Percentiles rank a stretch among this genome's conserved stretches.
These are phyloP conservation scores for Bruguiera parviflora DNA, from an alignment of 345 rosid genomes.

Conservation along the genomic window DNA sequence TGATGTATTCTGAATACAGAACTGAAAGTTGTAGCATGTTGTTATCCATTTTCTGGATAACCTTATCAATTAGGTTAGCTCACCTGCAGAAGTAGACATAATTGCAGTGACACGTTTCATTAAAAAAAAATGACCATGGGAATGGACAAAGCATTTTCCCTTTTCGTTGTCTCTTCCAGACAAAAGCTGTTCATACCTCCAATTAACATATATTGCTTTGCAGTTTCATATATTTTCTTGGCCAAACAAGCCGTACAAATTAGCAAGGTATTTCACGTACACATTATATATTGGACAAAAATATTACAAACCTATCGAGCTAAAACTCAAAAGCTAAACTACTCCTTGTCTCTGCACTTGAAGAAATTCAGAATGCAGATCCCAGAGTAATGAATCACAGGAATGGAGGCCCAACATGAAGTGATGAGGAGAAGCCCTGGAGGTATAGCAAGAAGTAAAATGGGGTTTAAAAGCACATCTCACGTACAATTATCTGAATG, in stretches of 20 bases:
- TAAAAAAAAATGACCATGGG: background rate
- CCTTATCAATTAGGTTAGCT: background rate
- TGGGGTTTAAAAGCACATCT: background rate
- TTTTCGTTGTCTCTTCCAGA: background rate
- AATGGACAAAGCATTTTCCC: background rate
- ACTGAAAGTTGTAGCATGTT: background rate
- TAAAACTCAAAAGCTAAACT: background rate
- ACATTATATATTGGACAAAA: background rate
- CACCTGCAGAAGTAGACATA: background rate
- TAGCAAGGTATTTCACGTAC: background rate
- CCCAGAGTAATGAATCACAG: background rate
- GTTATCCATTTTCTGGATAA: background rate
- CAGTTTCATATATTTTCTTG: background rate
- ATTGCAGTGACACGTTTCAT: background rate
- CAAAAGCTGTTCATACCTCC: background rate
- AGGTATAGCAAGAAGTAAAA: background rate
- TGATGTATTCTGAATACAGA: background rate
- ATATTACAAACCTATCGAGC: background rate
- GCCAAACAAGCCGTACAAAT: too few relatives aligned
- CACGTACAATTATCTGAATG: too few relatives aligned
- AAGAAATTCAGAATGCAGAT: background rate
- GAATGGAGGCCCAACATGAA: slow-evolving; percentile 3
- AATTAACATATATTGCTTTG: background rate
- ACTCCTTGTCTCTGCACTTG: background rate
- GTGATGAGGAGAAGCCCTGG: background rate